Evolutionary conservation across 108 stramenopile genomes (phyloP).

Genomic region (Ochromonas danica): DNA sequence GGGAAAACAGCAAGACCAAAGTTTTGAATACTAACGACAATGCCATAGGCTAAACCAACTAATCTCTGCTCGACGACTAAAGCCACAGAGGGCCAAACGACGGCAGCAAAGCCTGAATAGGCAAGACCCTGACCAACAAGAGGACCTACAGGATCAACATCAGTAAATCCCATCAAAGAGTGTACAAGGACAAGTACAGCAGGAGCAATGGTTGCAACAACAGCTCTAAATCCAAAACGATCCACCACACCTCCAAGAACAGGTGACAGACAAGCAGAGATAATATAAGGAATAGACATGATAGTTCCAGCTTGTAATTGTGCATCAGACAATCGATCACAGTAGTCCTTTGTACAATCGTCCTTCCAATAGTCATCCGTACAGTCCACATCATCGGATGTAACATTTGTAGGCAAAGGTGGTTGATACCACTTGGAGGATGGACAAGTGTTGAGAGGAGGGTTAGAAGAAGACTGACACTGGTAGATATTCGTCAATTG

Average conservation of each 20-base stretch:
- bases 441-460: background rate
- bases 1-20: conserved; percentile 64
- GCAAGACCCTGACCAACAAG: conserved; percentile 63
- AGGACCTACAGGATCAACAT: conserved; percentile 49
- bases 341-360: conserved; percentile 56
- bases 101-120: conserved; percentile 62
- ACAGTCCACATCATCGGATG: conserved; percentile 55
- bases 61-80: conserved; percentile 55
- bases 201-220: conserved; percentile 54
- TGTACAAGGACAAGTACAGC: conserved; percentile 53
- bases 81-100: conserved; percentile 68
- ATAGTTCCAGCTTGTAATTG: conserved; percentile 43
- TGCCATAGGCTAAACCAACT: conserved; percentile 63
- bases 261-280: conserved; percentile 56
- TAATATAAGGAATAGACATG: conserved; percentile 64
- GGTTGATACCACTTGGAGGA: conserved; percentile 30
- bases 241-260: conserved; percentile 63
- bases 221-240: conserved; percentile 57
- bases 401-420: conserved; percentile 32
- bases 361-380: conserved; percentile 53
- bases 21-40: conserved; percentile 65
- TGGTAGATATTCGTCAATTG: conserved; percentile 41
- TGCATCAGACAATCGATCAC: conserved; percentile 51
- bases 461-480: conserved; percentile 37
- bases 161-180: conserved; percentile 42